Conservation (phyloP, 371 early-diverging fungal genomes). For the Cokeromyces recurvatus region DNA sequence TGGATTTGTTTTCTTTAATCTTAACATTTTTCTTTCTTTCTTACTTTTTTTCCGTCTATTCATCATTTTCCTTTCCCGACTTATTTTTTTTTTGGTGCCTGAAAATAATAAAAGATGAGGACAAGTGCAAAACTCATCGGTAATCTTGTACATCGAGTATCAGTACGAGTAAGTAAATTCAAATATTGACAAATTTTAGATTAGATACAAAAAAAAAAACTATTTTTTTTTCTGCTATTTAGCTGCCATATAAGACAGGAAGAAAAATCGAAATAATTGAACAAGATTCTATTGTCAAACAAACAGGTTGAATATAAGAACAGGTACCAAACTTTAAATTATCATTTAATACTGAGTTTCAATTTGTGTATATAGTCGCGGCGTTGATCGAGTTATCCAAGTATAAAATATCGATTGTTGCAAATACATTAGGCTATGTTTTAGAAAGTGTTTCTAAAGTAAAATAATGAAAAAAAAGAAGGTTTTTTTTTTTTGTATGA, state of each 20-base stretch:
- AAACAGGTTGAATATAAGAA: conserved; percentile 37
- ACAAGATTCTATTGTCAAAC: conserved; percentile 63
- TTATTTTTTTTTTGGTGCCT: too few relatives aligned
- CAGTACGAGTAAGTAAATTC: conserved; percentile 43
- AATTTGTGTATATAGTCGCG: conserved; percentile 36
- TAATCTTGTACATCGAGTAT: conserved; percentile 48
- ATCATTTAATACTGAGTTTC: too few relatives aligned
- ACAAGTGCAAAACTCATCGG: conserved; percentile 47
- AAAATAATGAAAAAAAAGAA: conserved; percentile 3
- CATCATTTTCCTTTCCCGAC: too few relatives aligned
- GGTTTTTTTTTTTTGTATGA: not conserved
- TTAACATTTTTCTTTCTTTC: too few relatives aligned
- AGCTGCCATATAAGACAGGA: conserved; percentile 60
- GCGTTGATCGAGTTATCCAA: conserved; percentile 64
- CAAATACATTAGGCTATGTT: conserved; percentile 51
- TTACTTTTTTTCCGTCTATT: too few relatives aligned
- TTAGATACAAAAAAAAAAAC: not conserved
- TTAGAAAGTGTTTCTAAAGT: conserved; percentile 66
- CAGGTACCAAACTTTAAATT: too few relatives aligned
- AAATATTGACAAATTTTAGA: not conserved
- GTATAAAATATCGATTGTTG: conserved; percentile 53
- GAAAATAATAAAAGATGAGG: conserved; percentile 31
- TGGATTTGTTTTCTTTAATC: too few relatives aligned
- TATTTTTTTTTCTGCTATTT: not conserved
- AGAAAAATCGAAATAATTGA: conserved; percentile 54